These are phyloP conservation scores for Trichosporon asahii DNA, from an alignment of 1,284 basidiomycete species.

Conservation along the genomic window DNA sequence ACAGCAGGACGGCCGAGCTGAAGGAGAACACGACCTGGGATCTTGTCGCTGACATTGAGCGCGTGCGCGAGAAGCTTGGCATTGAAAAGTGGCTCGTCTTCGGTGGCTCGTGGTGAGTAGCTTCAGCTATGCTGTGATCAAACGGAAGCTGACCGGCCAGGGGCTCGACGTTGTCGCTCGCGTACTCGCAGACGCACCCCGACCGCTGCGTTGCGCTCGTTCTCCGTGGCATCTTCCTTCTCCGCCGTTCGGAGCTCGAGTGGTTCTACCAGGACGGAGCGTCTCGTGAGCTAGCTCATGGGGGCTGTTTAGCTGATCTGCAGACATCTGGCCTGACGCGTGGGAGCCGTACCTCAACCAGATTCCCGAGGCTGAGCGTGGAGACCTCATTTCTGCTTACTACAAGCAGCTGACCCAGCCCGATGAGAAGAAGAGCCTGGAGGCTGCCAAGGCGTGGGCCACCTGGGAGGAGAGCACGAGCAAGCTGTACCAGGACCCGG, in stretches of 20 bases:
- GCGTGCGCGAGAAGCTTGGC: conserved; percentile 66
- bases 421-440: conserved; percentile 58
- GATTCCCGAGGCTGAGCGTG: conserved; percentile 73
- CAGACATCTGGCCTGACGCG: conserved; percentile 73
- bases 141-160: conserved; percentile 40
- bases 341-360: conserved; percentile 78
- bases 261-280: conserved; percentile 80
- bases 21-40: conserved; percentile 94
- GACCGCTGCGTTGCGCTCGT: conserved; percentile 74
- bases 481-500: conserved; percentile 66
- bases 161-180: conserved; percentile 84
- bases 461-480: conserved; percentile 89
- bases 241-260: conserved; percentile 76
- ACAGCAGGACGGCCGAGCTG: conserved; percentile 63
- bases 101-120: conserved; percentile 79
- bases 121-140: neutral
- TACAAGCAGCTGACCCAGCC: conserved; percentile 75
- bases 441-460: conserved; percentile 69
- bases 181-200: conserved; percentile 83
- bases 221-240: conserved; percentile 83
- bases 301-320: conserved; percentile 11
- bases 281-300: conserved; percentile 29
- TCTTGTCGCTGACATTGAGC: conserved; percentile 85
- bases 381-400: conserved; percentile 72
- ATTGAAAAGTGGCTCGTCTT: conserved; percentile 89